Conservation (phyloP, 768 basidiomycete genomes). For the Termitomyces sp. region DNA sequence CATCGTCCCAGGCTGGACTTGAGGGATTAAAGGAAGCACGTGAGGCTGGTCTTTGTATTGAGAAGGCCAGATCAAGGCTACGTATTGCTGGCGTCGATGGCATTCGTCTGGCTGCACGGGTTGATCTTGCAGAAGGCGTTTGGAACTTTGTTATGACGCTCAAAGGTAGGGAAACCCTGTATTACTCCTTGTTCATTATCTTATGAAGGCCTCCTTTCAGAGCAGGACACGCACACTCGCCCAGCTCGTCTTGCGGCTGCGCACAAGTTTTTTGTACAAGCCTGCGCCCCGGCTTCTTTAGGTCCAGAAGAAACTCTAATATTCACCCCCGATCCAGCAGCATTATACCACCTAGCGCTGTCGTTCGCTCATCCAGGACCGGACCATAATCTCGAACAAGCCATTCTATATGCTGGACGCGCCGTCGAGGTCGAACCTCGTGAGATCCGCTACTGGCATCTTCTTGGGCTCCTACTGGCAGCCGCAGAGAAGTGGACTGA, state of each 20-base stretch:
- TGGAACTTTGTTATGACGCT: conserved; percentile 65
- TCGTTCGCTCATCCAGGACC: conserved; percentile 62
- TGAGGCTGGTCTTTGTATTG: conserved; percentile 57
- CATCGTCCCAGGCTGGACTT: conserved; percentile 22
- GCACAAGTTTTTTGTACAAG: conserved; percentile 41
- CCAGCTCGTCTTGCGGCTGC: conserved; percentile 53
- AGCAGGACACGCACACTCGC: conserved; percentile 59
- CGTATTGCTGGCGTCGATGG: conserved; percentile 31
- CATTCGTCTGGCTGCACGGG: conserved; percentile 48
- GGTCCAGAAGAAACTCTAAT: conserved; percentile 20
- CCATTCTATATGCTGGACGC: conserved; percentile 57
- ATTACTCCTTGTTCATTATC: neutral
- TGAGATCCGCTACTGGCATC: conserved; percentile 81
- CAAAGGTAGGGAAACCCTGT: conserved; percentile 41
- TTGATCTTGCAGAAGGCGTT: conserved; percentile 68
- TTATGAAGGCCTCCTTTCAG: conserved; percentile 28
- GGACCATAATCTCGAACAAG: conserved; percentile 58
- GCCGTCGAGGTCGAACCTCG: conserved; percentile 67
- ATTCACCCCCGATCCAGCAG: conserved; percentile 46
- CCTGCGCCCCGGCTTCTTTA: conserved; percentile 17
- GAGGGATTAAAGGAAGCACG: conserved; percentile 51
- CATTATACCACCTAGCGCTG: conserved; percentile 77
- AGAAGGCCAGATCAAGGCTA: conserved; percentile 53
- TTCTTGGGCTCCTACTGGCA: conserved; percentile 78
- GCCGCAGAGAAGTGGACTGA: conserved; percentile 75